Evolutionary conservation across 75 land plant genomes (phyloP), one percentile per base, ranked within the genome.

Genomic region (Cupressus sempervirens): DNA sequence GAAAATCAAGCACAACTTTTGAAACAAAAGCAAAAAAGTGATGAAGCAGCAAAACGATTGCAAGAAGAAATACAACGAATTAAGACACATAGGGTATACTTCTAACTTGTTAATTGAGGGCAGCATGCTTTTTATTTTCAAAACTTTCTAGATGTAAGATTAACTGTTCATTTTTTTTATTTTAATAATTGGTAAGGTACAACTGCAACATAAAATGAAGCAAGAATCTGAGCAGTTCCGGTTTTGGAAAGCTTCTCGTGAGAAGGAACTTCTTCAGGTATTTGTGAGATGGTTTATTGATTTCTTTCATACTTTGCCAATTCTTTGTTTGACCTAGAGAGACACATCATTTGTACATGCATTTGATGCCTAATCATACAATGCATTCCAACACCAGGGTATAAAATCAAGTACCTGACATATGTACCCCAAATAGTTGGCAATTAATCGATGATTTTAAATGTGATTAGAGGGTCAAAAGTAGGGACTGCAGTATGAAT

Each of bases 211-310:
- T 43, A 98, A 98, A 80, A 96, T 96, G 43, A 98, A 98, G 90
- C 98, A 96, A 83, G 99, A 98, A 73, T 98, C 99, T 80, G 99
- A 98, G 86, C 99, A 96, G 76, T 98, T 98, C 76, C 93, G 99
- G 65, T n/a, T 83, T 35, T 98, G 99, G 99, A 98, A 98, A 86
- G 94, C 93, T 62, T 86, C 93, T 36, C 85, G 99, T 48, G 99
- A 98, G 50, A 96, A 98, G 62, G 99, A 98, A 86, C 95, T 98
- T 88, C 93, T 98, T 40, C 99, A 98, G 97, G 98, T 98, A 89
- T 50, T 50, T 50, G 53, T 50, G 14, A 50, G 13, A 50, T 50
- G 53, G 53, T 50, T 50, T 50, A 1, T 23, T 62, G 67, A 23
- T 62, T 62, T 20, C n/a, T 62, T 26, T 23, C n/a, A 23, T 62